phyloP scores from a whole-genome alignment of 2,329 filamentous ascomycete species.

The Alternaria ventricosa region DNA sequence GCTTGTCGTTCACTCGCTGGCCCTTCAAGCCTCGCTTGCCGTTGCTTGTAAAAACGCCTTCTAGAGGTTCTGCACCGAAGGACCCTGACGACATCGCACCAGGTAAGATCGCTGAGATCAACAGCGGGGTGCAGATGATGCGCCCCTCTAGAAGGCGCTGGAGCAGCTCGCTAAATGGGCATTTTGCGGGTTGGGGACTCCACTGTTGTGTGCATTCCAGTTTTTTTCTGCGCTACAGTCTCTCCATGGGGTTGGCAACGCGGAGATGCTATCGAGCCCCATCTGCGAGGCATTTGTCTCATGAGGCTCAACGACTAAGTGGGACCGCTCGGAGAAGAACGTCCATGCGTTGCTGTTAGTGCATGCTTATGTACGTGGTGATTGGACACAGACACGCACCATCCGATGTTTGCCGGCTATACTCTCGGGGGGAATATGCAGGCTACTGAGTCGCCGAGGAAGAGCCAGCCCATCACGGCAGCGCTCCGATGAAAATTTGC shows the following conservation, averaged over 20 bases:
- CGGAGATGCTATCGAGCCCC: slow-evolving; percentile 31
- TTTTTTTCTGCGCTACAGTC: slow-evolving; percentile 12
- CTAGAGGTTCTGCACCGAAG: not conserved
- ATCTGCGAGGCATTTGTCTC: slow-evolving; percentile 17
- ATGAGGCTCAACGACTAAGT: slow-evolving; percentile 38
- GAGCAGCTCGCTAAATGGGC: not conserved
- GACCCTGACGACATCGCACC: not conserved
- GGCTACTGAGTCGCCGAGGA: slow-evolving; percentile 9
- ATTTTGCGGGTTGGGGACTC: slow-evolving; percentile 1
- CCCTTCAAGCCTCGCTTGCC: slow-evolving; percentile 2
- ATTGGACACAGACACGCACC: slow-evolving; percentile 19
- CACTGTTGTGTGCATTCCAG: slow-evolving; percentile 3
- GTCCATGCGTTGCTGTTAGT: slow-evolving; percentile 6
- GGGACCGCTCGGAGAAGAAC: slow-evolving; percentile 16
- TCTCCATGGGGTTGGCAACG: slow-evolving; percentile 33
- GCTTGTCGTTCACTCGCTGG: not conserved
- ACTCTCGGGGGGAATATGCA: slow-evolving; percentile 23
- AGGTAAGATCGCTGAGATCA: slow-evolving; percentile 5
- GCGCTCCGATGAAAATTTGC: slow-evolving; percentile 18
- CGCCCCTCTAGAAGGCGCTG: not conserved
- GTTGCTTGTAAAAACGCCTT: slow-evolving; percentile 8
- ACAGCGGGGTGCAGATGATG: slow-evolving; percentile 5
- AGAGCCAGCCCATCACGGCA: slow-evolving; percentile 22
- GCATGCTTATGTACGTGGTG: not conserved
- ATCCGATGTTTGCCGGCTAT: slow-evolving; percentile 19